Percentiles rank a stretch among this genome's conserved stretches.
Conservation (phyloP, 1,284 basidiomycete species). For the Stereum hirsutum region DNA sequence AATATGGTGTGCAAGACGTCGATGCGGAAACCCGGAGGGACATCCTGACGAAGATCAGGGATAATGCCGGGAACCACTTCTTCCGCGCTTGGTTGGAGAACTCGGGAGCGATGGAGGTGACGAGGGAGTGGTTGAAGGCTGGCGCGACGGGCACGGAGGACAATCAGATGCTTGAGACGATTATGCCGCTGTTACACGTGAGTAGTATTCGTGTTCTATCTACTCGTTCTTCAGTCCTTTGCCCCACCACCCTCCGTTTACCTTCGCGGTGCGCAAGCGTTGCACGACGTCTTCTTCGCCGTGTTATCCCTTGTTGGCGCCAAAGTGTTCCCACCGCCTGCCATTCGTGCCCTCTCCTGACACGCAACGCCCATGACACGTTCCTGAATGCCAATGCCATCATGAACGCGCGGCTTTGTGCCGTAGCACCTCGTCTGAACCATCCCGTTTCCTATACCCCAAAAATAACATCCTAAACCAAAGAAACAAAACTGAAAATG, state of each 20-base stretch:
- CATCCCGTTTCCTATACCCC: no score
- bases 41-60: conserved; percentile 68
- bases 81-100: conserved; percentile 78
- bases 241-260: conserved; percentile 1
- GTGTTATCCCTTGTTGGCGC: not conserved
- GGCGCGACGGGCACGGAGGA: conserved; percentile 48
- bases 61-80: conserved; percentile 75
- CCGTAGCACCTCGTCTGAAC: no score
- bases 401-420: not conserved
- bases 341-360: no score
- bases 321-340: no score
- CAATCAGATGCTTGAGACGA: conserved; percentile 52
- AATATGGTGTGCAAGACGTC: conserved; percentile 53
- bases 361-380: not conserved
- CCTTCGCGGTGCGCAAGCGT: conserved; percentile 2
- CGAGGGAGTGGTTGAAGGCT: conserved; percentile 70
- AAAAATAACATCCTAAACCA: no score
- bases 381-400: not conserved
- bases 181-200: conserved; percentile 78
- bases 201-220: no score
- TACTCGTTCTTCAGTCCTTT: conserved; percentile 6
- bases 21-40: conserved; percentile 53
- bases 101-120: conserved; percentile 57
- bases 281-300: not conserved
- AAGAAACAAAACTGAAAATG: no score